These are phyloP conservation scores for Coemansia sp. DNA, from an alignment of 192 early-diverging fungal genomes.

Conservation along the genomic window DNA sequence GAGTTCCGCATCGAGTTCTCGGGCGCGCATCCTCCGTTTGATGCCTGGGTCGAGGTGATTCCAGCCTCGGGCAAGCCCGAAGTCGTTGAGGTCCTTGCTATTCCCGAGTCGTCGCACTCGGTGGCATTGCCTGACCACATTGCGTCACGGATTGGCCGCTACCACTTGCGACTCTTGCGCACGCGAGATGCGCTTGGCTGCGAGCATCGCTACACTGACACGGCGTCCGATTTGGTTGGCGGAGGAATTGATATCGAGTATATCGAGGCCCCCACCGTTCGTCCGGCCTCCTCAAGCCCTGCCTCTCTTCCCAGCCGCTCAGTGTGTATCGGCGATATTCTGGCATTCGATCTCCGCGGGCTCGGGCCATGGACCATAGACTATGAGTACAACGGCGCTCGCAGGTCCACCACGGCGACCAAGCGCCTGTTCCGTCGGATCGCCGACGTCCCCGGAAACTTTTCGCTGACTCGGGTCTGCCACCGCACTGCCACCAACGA, in stretches of 20 bases:
- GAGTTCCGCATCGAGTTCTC: slow-evolving; percentile 47
- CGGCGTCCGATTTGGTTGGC: slow-evolving; percentile 18
- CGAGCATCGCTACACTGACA: slow-evolving; percentile 35
- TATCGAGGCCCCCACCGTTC: slow-evolving; percentile 51
- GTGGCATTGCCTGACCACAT: slow-evolving; percentile 39
- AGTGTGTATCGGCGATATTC: slow-evolving; percentile 70
- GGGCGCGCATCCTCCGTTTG: slow-evolving; percentile 24
- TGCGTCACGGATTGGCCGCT: slow-evolving; percentile 48
- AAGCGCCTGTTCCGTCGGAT: slow-evolving; percentile 67
- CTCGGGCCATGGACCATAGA: slow-evolving; percentile 65
- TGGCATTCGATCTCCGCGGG: slow-evolving; percentile 68
- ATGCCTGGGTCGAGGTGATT: slow-evolving; percentile 55
- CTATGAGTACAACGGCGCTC: slow-evolving; percentile 54
- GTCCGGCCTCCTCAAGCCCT: slow-evolving; percentile 34
- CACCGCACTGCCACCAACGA: slow-evolving; percentile 56
- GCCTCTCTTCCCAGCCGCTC: slow-evolving; percentile 32
- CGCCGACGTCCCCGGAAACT: slow-evolving; percentile 60
- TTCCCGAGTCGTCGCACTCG: slow-evolving; percentile 22
- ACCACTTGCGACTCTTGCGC: slow-evolving; percentile 45
- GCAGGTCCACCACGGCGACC: slow-evolving; percentile 12
- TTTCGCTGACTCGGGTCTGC: slow-evolving; percentile 62
- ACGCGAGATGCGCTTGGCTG: slow-evolving; percentile 52
- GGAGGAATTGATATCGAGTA: slow-evolving; percentile 56
- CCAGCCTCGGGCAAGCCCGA: slow-evolving; percentile 46
- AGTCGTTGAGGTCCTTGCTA: slow-evolving; percentile 31